Conservation (phyloP, 805 yeast genomes). For the Saturnispora ahearnii region DNA sequence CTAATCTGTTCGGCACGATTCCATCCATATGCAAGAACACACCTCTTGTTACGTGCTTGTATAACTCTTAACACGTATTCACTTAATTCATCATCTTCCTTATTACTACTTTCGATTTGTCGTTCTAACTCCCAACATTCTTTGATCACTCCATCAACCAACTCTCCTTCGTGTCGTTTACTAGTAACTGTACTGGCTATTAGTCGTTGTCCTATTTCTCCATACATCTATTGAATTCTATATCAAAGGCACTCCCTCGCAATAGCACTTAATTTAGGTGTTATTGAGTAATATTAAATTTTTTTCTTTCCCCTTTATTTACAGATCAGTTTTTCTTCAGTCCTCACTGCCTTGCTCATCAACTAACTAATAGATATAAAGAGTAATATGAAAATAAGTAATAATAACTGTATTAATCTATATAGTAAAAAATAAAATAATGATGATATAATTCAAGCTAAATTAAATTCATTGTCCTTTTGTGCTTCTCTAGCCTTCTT, state of each 20-base stretch:
- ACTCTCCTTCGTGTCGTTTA: slow-evolving; percentile 2
- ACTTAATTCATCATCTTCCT: neutral
- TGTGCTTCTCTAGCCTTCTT: slow-evolving; percentile 65
- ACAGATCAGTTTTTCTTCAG: neutral
- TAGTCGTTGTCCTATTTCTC: slow-evolving; percentile 2
- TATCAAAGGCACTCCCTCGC: too few relatives aligned
- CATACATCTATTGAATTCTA: neutral
- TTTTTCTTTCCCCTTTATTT: too few relatives aligned
- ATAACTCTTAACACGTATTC: slow-evolving; percentile 1
- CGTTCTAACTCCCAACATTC: slow-evolving; percentile 4
- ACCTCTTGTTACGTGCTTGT: slow-evolving; percentile 57
- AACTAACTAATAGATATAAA: neutral
- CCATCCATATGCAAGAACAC: slow-evolving; percentile 73
- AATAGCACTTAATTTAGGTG: too few relatives aligned
- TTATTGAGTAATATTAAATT: too few relatives aligned
- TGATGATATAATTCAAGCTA: slow-evolving; percentile 17
- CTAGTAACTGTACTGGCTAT: neutral
- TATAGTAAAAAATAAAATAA: neutral
- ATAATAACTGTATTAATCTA: neutral
- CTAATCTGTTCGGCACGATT: slow-evolving; percentile 63
- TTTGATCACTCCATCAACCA: slow-evolving; percentile 1
- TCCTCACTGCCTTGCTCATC: neutral
- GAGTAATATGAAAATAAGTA: neutral
- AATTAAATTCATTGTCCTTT: slow-evolving; percentile 71
- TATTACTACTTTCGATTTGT: neutral